These are phyloP conservation scores for Cicer bijugum DNA, from an alignment of 306 rosid species.

Conservation along the genomic window DNA sequence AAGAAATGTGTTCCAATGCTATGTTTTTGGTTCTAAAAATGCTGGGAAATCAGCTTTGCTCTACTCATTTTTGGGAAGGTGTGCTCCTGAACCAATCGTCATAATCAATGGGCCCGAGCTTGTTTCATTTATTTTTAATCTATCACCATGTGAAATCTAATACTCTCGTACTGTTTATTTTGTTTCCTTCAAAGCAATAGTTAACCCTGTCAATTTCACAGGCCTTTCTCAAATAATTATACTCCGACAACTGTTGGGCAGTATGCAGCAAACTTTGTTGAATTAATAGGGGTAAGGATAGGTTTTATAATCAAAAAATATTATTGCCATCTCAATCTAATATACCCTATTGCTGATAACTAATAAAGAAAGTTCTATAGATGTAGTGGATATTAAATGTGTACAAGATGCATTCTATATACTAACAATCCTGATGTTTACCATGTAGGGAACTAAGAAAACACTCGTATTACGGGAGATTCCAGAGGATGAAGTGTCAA, in stretches of 20 bases:
- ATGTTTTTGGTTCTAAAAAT: constrained; percentile 82
- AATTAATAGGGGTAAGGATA: constrained; percentile 74
- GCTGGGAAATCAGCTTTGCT: constrained; percentile 86
- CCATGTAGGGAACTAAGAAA: constrained; percentile 65
- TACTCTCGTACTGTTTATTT: constrained; percentile 29
- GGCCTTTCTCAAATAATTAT: constrained; percentile 69
- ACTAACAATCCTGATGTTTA: constrained; percentile 43
- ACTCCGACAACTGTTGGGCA: constrained; percentile 61
- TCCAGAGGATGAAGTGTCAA: constrained; percentile 71
- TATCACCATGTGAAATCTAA: constrained; percentile 19
- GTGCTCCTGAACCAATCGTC: constrained; percentile 44
- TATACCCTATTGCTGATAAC: constrained; percentile 13
- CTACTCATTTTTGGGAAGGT: constrained; percentile 80
- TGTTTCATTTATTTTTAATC: constrained; percentile 31
- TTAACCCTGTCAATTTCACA: constrained; percentile 45
- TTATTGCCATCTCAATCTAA: constrained; percentile 38
- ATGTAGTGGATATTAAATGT: constrained; percentile 34
- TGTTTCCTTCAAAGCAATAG: constrained; percentile 40
- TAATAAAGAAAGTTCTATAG: not conserved
- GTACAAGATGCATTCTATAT: constrained; percentile 38
- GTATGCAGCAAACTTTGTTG: constrained; percentile 67
- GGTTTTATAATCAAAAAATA: constrained; percentile 48
- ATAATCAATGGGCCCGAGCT: constrained; percentile 28
- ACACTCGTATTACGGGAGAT: constrained; percentile 81
- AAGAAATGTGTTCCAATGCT: constrained; percentile 84